Conservation (phyloP, 2,329 filamentous ascomycete species). For the Plectosphaerella plurivora region DNA sequence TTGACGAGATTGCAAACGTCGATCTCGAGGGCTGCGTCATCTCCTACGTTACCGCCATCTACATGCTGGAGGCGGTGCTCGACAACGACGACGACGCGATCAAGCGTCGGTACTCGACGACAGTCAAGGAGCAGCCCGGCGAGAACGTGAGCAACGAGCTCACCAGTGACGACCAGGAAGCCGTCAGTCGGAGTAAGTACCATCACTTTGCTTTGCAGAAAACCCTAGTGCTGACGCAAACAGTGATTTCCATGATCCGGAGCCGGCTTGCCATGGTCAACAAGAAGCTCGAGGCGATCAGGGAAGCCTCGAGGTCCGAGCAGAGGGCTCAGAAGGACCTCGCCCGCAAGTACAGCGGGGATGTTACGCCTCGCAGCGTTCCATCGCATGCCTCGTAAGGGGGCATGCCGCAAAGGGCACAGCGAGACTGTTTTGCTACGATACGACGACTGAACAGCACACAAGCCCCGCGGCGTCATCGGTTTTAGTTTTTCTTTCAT, state of each 20-base stretch:
- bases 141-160: conserved; percentile 40
- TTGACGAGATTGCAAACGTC: conserved; percentile 91
- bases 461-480: background rate
- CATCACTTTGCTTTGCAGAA: background rate
- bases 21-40: conserved; percentile 85
- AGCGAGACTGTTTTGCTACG: background rate
- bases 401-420: background rate
- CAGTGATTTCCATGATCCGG: conserved; percentile 61
- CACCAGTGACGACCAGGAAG: conserved; percentile 67
- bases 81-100: conserved; percentile 68
- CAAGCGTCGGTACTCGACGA: conserved; percentile 29
- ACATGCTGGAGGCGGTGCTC: conserved; percentile 91
- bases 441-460: background rate
- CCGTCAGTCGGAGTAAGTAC: conserved; percentile 66
- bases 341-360: conserved; percentile 48
- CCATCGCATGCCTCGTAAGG: conserved; percentile 38
- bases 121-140: conserved; percentile 36
- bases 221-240: conserved; percentile 15
- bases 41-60: conserved; percentile 87
- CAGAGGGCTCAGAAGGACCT: conserved; percentile 33
- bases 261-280: conserved; percentile 50
- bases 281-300: conserved; percentile 59
- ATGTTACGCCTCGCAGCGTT: conserved; percentile 50
- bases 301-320: conserved; percentile 49
- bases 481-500: too few relatives aligned